Conservation (phyloP, 1,139 yeast genomes). For the Kodamaea alishanica region DNA sequence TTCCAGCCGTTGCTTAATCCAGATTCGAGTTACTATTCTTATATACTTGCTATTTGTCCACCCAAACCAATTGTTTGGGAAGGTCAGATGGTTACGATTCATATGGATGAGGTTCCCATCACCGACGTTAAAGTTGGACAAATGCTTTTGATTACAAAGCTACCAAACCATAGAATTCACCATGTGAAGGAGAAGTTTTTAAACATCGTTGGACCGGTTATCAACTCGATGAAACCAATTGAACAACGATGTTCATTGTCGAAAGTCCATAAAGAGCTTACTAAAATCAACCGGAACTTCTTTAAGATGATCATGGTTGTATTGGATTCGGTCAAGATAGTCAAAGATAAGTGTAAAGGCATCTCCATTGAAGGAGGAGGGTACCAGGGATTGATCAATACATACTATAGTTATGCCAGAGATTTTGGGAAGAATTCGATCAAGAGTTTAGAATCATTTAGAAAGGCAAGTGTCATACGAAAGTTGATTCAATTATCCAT, state of each 20-base stretch:
- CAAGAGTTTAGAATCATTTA: slow-evolving; percentile 57
- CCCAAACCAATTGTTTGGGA: slow-evolving; percentile 90
- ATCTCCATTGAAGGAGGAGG: slow-evolving; percentile 51
- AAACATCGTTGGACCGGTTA: slow-evolving; percentile 52
- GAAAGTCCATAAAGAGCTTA: slow-evolving; percentile 71
- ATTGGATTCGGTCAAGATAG: slow-evolving; percentile 57
- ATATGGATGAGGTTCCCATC: slow-evolving; percentile 44
- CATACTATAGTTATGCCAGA: slow-evolving; percentile 73
- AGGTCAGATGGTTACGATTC: slow-evolving; percentile 66
- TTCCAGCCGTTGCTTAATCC: slow-evolving; percentile 6
- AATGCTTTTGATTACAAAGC: slow-evolving; percentile 58
- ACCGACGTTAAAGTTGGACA: slow-evolving; percentile 63
- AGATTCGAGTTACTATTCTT: slow-evolving; percentile 45
- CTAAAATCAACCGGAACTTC: slow-evolving; percentile 62
- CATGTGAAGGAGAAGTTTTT: slow-evolving; percentile 42
- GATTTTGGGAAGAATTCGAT: slow-evolving; percentile 80
- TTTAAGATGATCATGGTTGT: slow-evolving; percentile 68
- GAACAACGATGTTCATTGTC: slow-evolving; percentile 72
- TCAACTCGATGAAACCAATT: slow-evolving; percentile 36
- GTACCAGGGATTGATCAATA: slow-evolving; percentile 69
- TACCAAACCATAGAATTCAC: slow-evolving; percentile 38
- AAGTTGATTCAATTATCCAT: slow-evolving; percentile 72
- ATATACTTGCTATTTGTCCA: slow-evolving; percentile 73
- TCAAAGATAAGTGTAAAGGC: slow-evolving; percentile 43
- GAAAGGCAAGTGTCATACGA: slow-evolving; percentile 68